Conservation (phyloP, 495 filamentous ascomycete genomes). For the Durotheca rogersii region DNA sequence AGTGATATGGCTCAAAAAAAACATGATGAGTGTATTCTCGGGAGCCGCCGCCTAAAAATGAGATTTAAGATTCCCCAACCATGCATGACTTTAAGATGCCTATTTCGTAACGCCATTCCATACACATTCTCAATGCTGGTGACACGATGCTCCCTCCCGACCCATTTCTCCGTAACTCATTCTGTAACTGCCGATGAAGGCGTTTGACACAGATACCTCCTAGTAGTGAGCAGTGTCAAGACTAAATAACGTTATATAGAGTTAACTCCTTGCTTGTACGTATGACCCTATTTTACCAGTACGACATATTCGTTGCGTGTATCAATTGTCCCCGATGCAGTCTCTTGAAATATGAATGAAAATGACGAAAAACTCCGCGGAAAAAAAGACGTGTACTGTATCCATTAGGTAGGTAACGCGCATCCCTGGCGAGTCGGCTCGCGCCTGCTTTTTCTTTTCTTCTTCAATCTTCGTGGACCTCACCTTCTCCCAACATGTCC, state of each 20-base stretch:
- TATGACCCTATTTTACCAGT: constrained; percentile 18
- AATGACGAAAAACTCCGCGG: too few species aligned
- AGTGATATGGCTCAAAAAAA: constrained; percentile 29
- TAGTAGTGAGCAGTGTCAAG: constrained; percentile 4
- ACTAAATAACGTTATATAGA: too few species aligned
- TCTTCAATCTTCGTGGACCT: background rate
- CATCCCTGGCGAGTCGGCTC: background rate
- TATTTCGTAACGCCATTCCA: background rate
- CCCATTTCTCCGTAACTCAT: constrained; percentile 26
- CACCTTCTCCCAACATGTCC: background rate
- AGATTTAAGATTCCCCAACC: constrained; percentile 35
- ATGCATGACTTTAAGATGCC: background rate
- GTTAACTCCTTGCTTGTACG: constrained; percentile 24
- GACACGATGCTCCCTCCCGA: constrained; percentile 12
- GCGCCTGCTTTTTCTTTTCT: background rate
- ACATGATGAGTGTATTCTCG: constrained; percentile 35
- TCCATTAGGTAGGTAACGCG: constrained; percentile 1
- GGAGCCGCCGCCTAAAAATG: constrained; percentile 31
- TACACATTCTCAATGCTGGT: constrained; percentile 15
- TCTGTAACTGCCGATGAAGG: constrained; percentile 13
- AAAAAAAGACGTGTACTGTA: too few species aligned
- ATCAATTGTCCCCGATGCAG: constrained; percentile 20
- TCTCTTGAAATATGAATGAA: constrained; percentile 7
- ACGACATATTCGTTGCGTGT: constrained; percentile 9
- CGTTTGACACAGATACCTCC: constrained; percentile 12